Evolutionary conservation across 2,329 filamentous ascomycete genomes (phyloP).

Genomic region (Hirsutella thompsonii): DNA sequence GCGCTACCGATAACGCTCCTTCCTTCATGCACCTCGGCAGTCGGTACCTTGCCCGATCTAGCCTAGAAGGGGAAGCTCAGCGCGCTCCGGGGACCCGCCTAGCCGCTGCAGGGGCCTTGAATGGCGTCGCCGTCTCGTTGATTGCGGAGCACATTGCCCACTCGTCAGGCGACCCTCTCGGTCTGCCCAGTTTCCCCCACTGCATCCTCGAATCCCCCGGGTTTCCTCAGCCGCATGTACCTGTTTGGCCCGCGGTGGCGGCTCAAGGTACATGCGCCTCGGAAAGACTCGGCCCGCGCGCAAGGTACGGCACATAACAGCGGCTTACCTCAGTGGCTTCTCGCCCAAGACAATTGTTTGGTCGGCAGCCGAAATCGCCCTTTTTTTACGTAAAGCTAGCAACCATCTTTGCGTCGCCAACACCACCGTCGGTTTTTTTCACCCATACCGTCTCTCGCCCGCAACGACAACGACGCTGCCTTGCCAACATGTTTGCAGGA

Average conservation of each 20-base stretch:
- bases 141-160: too few species aligned
- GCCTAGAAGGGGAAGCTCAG: neutral
- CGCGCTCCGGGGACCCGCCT: conserved; percentile 1
- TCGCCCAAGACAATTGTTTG: neutral
- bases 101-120: neutral
- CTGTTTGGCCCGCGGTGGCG: too few species aligned
- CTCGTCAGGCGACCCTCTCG: too few species aligned
- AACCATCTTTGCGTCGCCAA: neutral
- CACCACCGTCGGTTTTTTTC: neutral
- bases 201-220: too few species aligned
- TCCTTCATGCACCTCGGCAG: neutral
- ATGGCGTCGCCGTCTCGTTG: too few species aligned
- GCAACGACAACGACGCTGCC: too few species aligned
- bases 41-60: neutral
- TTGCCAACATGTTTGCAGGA: conserved; percentile 15
- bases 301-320: neutral
- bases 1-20: neutral
- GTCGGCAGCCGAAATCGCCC: conserved; percentile 5
- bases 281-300: neutral
- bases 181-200: too few species aligned
- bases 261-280: neutral
- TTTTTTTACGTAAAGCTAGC: conserved; percentile 10
- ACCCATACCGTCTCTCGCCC: neutral
- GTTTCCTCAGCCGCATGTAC: too few species aligned
- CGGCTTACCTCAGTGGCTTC: neutral